phyloP scores from a whole-genome alignment of 257 asterid genomes.

The Solanum medicagineum region DNA sequence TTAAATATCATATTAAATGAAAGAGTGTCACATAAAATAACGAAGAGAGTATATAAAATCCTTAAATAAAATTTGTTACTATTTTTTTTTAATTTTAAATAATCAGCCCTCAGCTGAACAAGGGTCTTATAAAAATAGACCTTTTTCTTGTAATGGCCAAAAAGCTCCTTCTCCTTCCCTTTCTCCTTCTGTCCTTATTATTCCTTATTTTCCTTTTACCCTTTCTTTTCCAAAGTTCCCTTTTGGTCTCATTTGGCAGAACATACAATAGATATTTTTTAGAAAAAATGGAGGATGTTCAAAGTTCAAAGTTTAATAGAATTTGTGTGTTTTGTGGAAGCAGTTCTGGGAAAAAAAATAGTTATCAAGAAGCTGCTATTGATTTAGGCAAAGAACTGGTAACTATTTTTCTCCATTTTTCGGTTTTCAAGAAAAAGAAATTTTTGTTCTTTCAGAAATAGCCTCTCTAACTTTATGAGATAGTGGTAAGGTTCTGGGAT shows the following conservation, averaged over 20 bases:
- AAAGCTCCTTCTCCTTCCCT: neutral
- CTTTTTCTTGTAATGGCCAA: neutral
- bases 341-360: slow-evolving; percentile 69
- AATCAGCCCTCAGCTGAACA: neutral
- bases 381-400: slow-evolving; percentile 79
- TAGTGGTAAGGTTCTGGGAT: too few relatives aligned
- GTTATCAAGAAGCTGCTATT: slow-evolving; percentile 83
- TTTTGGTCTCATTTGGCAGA: neutral
- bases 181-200: neutral
- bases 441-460: too few relatives aligned
- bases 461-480: too few relatives aligned
- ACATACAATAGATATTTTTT: neutral
- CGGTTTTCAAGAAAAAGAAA: neutral
- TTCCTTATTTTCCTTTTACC: slow-evolving; percentile 1
- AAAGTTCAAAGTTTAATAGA: slow-evolving; percentile 49
- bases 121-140: neutral
- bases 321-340: slow-evolving; percentile 91
- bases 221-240: neutral
- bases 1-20: too few relatives aligned
- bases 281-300: slow-evolving; percentile 34
- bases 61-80: neutral
- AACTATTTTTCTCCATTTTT: neutral
- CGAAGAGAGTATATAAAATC: neutral
- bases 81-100: too few relatives aligned
- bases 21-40: too few relatives aligned